Evolutionary conservation across 805 yeast species (phyloP).

Genomic region (Pichia insulana): DNA sequence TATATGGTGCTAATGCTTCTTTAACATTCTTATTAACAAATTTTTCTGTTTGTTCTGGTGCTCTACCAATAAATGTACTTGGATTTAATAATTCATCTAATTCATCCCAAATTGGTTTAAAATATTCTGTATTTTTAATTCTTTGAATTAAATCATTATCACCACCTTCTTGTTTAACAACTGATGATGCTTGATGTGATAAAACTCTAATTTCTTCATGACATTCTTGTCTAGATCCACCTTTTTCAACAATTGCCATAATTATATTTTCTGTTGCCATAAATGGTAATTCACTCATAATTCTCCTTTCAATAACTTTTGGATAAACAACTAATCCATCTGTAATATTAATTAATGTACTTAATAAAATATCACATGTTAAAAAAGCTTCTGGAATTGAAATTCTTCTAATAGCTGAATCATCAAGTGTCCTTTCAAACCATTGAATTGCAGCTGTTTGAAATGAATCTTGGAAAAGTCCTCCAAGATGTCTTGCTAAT

Average conservation of each 20-base stretch:
- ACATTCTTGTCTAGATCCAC: constrained; percentile 96
- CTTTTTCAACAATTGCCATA: constrained; percentile 99
- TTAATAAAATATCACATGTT: constrained; percentile 86
- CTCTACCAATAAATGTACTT: constrained; percentile 93
- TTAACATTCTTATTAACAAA: constrained; percentile 80
- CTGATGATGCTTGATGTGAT: constrained; percentile 95
- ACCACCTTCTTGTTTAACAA: constrained; percentile 96
- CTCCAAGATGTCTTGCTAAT: constrained; percentile 91
- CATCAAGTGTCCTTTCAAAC: constrained; percentile 98
- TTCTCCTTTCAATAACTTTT: constrained; percentile 95
- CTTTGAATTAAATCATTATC: constrained; percentile 95
- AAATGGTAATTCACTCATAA: constrained; percentile 89
- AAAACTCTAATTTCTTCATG: constrained; percentile 96
- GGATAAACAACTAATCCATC: constrained; percentile 97
- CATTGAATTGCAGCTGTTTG: constrained; percentile 98
- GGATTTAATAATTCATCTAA: constrained; percentile 81
- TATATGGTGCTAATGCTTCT: constrained; percentile 66
- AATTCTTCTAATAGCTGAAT: constrained; percentile 95
- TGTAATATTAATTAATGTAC: constrained; percentile 85
- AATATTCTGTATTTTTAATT: constrained; percentile 66
- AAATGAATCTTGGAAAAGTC: constrained; percentile 84
- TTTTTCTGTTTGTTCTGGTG: constrained; percentile 95
- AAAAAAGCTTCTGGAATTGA: constrained; percentile 93
- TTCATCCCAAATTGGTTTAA: constrained; percentile 81
- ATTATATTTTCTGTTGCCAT: constrained; percentile 99